Evolutionary conservation across 352 stramenopile species (phyloP).

Genomic region (Globisporangium spiculum): DNA sequence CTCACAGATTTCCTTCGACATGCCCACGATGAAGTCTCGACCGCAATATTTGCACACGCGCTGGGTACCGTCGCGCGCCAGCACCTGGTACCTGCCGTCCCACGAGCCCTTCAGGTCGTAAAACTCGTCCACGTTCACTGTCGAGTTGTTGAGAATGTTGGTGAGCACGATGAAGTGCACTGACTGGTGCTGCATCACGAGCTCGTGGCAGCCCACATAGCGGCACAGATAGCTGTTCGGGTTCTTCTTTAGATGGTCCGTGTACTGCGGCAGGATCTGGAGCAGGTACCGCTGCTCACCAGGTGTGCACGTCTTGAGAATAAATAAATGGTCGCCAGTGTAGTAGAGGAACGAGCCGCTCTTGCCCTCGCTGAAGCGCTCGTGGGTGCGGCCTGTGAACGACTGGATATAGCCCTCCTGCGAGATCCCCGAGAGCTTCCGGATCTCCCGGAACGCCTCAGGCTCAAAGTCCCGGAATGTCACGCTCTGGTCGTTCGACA

Average conservation of each 20-base stretch:
- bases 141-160: conserved; percentile 87
- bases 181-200: conserved; percentile 84
- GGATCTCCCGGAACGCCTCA: conserved; percentile 78
- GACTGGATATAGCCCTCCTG: conserved; percentile 74
- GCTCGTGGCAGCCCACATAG: conserved; percentile 86
- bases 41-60: conserved; percentile 87
- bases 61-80: conserved; percentile 64
- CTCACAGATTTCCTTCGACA: conserved; percentile 75
- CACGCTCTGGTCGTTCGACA: conserved; percentile 56
- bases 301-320: conserved; percentile 87
- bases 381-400: conserved; percentile 73
- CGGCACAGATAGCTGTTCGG: conserved; percentile 87
- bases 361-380: conserved; percentile 89
- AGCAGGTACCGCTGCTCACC: conserved; percentile 82
- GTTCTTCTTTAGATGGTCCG: conserved; percentile 70
- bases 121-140: conserved; percentile 82
- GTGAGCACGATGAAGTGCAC: conserved; percentile 88
- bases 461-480: conserved; percentile 86
- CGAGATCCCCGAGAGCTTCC: conserved; percentile 74
- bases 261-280: conserved; percentile 88
- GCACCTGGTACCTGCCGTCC: conserved; percentile 73
- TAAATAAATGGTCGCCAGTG: conserved; percentile 85
- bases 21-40: conserved; percentile 83
- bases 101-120: conserved; percentile 91
- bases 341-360: conserved; percentile 89